Base-by-base conservation (phyloP, 805 yeast genomes). In the Danielozyma ontarioensis region DNA sequence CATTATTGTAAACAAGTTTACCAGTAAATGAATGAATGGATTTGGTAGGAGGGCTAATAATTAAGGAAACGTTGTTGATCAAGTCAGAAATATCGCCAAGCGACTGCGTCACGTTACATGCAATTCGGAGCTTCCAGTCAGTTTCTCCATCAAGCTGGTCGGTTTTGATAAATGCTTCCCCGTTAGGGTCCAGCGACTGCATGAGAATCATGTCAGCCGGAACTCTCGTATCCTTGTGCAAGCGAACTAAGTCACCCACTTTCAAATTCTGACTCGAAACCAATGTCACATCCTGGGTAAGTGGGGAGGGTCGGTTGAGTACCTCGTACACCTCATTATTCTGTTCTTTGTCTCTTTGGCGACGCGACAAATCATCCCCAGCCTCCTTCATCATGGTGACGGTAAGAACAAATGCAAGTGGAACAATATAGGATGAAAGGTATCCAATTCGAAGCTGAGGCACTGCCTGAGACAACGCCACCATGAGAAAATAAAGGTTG, bases 131-230 rank as follows among this genome's bases (percentile, higher is more conserved):
- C 56, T 93, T 93, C 99, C 99, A 93, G 62, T 93, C 99, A 4
- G 99, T 93, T 58, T 93, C 99, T 53, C 99, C 99, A 58, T 93
- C 99, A 32, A 93, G 68, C 61, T 93, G 99, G 64, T 93, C 99
- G 1, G 99, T 93, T 49, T 95, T 84, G 43, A 93, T 85, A 50
- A 94, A 93, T 2, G 89, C 74, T 52, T 93, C 99, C 5, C 96
- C 97, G 52, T 86, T 96, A 29, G 47, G 43, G 33, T 64, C 71
- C 36, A 87, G 79, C 1, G 96, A 80, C 52, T 86, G 94, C 28
- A 93, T 61, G 17, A 93, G 59, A 5, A 93, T 64, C 78, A 88
- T 71, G 57, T 93, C 99, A 1, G 98, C 97, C 0, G 99, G 99
- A 2, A 93, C 76, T 34, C 98, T 74, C 37, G 75, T 78, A 50